Evolutionary conservation across 345 rosid species (phyloP), one percentile per base, ranked within the genome.

Genomic region (Geranium brycei): DNA sequence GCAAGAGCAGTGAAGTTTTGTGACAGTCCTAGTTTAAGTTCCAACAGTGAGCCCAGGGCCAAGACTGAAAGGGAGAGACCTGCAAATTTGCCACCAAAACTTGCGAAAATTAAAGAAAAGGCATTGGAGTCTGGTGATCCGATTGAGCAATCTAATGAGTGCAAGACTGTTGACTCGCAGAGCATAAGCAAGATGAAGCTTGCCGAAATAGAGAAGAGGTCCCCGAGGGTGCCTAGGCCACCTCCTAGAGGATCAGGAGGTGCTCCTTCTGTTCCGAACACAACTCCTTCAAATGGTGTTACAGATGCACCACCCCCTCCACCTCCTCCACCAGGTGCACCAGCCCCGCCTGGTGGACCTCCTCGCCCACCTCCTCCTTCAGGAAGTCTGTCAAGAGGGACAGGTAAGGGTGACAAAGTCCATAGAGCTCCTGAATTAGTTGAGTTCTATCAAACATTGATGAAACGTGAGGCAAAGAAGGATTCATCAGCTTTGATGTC

Each of bases 381-480:
- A 63, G 97, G 99, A 67, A 85, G 86, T 71, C 82, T 86, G 66
- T 83, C 91, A 28, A 85, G 82, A 80, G 96, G 85, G 68, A 78
- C 79, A 0, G 91, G 53, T 10, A 13, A 85, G 47, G 83, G 92
- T 3, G 80, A 78, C 72, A 90, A 93, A 80, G 97, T 93, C 69
- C 95, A 88, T 75, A 73, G 92, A 73, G 96, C 97, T 73, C 95
- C 96, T 41, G 97, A 90, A 78, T 75, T 93, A 7, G 97, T 93
- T 67, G 96, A 93, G 77, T 90, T 88, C 79, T 93, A 93, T 79
- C 97, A 93, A 65, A 41, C 87, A 32, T 73, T 93, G 85, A 93
- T 93, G 97, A 93, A 88, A 78, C 97, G 99, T 17, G 99, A 88
- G 72, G 77, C 96, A 18, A 88, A 88, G 87, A 93, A 86, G 83